Conservation (phyloP, 129 eudicot genomes). For the Artemisia annua region DNA sequence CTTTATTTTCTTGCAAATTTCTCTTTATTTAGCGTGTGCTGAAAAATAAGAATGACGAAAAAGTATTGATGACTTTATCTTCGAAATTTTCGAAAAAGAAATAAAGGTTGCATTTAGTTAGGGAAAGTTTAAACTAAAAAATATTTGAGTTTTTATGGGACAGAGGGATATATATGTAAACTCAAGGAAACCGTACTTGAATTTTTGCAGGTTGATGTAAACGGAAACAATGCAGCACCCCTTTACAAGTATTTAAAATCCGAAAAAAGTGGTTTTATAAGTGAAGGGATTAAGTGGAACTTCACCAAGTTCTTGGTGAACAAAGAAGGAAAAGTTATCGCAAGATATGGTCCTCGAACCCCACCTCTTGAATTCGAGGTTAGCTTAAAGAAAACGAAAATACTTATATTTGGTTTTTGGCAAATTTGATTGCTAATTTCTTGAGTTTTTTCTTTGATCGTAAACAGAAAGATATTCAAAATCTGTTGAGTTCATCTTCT, state of each 20-base stretch:
- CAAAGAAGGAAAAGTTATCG: slow-evolving; percentile 81
- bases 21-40: neutral
- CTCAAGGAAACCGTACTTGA: neutral
- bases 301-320: slow-evolving; percentile 83
- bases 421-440: neutral
- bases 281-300: slow-evolving; percentile 91
- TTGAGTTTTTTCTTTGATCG: slow-evolving; percentile 18
- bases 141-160: neutral
- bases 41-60: neutral
- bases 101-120: slow-evolving; percentile 1
- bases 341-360: slow-evolving; percentile 74
- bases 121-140: neutral
- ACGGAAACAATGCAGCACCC: slow-evolving; percentile 86
- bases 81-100: neutral
- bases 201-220: slow-evolving; percentile 66
- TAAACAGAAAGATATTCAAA: slow-evolving; percentile 58
- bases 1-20: neutral
- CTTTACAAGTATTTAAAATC: slow-evolving; percentile 78
- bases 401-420: neutral
- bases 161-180: slow-evolving; percentile 12
- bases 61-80: neutral
- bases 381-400: slow-evolving; percentile 1
- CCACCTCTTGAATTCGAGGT: slow-evolving; percentile 88
- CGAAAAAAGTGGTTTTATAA: slow-evolving; percentile 67
- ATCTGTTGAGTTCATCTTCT: slow-evolving; percentile 48